Evolutionary conservation across 2,329 filamentous ascomycete species (phyloP).

Genomic region (Thyridium curvatum): DNA sequence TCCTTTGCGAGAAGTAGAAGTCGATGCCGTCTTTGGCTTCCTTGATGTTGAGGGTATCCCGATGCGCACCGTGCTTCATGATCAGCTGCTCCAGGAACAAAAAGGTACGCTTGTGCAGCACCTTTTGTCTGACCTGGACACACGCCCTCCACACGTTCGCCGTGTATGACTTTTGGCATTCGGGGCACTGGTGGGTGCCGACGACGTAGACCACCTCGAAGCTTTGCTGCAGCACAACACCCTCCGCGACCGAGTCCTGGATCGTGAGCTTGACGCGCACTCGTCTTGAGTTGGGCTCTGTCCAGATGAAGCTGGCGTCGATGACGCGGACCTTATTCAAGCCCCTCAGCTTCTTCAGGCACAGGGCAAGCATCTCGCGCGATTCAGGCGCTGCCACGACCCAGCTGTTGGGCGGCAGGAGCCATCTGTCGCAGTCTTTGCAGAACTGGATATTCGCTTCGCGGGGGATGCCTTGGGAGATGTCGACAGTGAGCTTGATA

Average conservation of each 20-base stretch:
- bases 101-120: constrained; percentile 74
- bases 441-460: constrained; percentile 89
- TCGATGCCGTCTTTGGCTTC: constrained; percentile 94
- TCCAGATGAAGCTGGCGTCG: constrained; percentile 96
- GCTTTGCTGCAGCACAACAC: constrained; percentile 74
- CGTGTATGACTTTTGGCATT: constrained; percentile 93
- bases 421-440: constrained; percentile 90
- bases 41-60: constrained; percentile 96
- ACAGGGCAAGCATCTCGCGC: constrained; percentile 85
- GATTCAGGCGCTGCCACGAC: constrained; percentile 80
- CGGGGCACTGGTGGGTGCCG: constrained; percentile 86
- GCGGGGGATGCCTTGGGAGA: constrained; percentile 83
- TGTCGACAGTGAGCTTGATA: constrained; percentile 89
- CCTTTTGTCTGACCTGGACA: constrained; percentile 95
- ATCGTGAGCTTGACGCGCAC: constrained; percentile 95
- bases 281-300: constrained; percentile 88
- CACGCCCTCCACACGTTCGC: constrained; percentile 91
- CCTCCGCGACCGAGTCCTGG: constrained; percentile 61
- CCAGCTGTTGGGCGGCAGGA: constrained; percentile 82
- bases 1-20: constrained; percentile 86
- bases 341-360: constrained; percentile 80
- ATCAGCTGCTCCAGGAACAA: constrained; percentile 83
- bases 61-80: constrained; percentile 85
- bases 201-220: constrained; percentile 94
- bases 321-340: constrained; percentile 88